Conservation (phyloP, 2,329 filamentous ascomycete genomes). For the Exophiala dermatitidis region DNA sequence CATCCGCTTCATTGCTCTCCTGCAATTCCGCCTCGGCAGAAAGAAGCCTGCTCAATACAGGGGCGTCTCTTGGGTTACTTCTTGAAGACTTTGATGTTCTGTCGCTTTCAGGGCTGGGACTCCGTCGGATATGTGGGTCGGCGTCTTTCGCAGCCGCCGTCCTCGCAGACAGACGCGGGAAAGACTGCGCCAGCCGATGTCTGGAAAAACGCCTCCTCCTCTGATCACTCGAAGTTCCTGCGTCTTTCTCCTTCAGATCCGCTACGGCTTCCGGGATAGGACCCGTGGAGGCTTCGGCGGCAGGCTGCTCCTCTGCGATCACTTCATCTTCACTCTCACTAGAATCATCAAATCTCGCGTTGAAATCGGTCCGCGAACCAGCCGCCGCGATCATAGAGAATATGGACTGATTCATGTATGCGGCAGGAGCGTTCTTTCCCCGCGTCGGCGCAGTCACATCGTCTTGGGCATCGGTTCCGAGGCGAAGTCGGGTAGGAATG, state of each 20-base stretch:
- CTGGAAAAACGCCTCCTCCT: slow-evolving; percentile 43
- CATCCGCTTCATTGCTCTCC: slow-evolving; percentile 18
- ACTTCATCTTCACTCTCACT: slow-evolving; percentile 67
- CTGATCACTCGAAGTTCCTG: slow-evolving; percentile 4
- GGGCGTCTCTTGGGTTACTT: slow-evolving; percentile 48
- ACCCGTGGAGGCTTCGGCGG: neutral
- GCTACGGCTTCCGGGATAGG: neutral
- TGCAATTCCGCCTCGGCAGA: slow-evolving; percentile 60
- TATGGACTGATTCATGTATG: slow-evolving; percentile 87
- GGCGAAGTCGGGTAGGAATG: slow-evolving; percentile 52
- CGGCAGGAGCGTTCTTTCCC: slow-evolving; percentile 34
- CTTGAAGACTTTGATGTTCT: slow-evolving; percentile 15
- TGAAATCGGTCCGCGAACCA: slow-evolving; percentile 74
- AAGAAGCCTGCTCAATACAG: slow-evolving; percentile 70
- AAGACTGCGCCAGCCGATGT: slow-evolving; percentile 51
- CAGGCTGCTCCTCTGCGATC: slow-evolving; percentile 8
- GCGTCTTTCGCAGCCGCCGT: slow-evolving; percentile 12
- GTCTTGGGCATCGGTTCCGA: slow-evolving; percentile 53
- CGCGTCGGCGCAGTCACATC: slow-evolving; percentile 53
- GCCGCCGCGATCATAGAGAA: slow-evolving; percentile 88
- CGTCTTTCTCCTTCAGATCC: slow-evolving; percentile 5
- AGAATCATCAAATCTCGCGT: slow-evolving; percentile 72
- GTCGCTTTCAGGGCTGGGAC: slow-evolving; percentile 18
- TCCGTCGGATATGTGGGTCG: slow-evolving; percentile 1
- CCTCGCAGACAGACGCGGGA: slow-evolving; percentile 49